phyloP scores from a whole-genome alignment of 768 basidiomycete species.

The Hydnomerulius pinastri region DNA sequence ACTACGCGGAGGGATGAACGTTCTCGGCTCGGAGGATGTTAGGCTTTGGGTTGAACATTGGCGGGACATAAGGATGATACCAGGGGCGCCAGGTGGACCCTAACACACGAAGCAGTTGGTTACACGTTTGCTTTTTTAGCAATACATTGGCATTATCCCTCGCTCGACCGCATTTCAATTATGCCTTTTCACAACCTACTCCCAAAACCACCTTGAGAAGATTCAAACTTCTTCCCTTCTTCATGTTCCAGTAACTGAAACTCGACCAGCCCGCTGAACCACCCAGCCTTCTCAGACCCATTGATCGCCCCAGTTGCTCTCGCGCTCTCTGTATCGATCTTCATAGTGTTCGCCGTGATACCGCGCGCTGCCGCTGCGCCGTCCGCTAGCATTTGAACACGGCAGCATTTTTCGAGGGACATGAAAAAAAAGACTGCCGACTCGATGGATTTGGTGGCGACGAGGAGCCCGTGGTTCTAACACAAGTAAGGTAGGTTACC shows the following conservation, averaged over 20 bases:
- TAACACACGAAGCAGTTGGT: neutral
- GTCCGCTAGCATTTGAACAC: constrained; percentile 31
- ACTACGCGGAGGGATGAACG: neutral
- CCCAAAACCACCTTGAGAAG: neutral
- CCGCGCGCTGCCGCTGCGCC: constrained; percentile 28
- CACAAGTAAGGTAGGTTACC: neutral
- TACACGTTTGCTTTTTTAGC: neutral
- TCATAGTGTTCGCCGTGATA: neutral
- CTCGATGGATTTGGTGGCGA: constrained; percentile 25
- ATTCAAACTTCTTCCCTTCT: constrained; percentile 30
- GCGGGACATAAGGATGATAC: constrained; percentile 8
- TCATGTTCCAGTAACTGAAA: constrained; percentile 38
- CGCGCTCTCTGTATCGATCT: constrained; percentile 27
- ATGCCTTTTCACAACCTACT: neutral
- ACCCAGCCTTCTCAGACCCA: constrained; percentile 33
- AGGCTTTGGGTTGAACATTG: constrained; percentile 10
- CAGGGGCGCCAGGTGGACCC: neutral
- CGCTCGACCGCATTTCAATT: no score
- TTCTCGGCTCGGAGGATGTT: constrained; percentile 7
- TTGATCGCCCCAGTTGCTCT: constrained; percentile 22
- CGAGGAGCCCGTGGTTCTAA: constrained; percentile 31
- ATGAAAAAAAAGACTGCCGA: constrained; percentile 26
- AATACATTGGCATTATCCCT: neutral
- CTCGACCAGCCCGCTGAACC: constrained; percentile 41
- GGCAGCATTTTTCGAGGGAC: constrained; percentile 30